Evolutionary conservation across 495 filamentous ascomycete species (phyloP).

Genomic region (Hypoxylon subgilvum): DNA sequence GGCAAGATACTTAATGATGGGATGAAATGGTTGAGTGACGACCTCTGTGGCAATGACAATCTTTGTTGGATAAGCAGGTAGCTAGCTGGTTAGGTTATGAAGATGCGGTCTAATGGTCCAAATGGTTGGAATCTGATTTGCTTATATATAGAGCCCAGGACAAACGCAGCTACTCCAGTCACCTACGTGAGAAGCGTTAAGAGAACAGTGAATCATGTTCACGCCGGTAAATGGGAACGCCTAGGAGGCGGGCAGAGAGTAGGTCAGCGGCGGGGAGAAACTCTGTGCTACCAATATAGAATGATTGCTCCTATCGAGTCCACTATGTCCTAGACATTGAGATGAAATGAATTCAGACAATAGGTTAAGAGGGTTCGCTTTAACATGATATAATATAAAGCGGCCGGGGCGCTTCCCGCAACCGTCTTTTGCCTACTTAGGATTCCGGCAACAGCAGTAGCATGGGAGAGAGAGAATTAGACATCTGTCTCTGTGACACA

Average conservation of each 20-base stretch:
- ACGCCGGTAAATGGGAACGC: constrained; percentile 5
- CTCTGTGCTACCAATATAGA: constrained; percentile 42
- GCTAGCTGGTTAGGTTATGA: not conserved
- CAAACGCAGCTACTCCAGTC: constrained; percentile 21
- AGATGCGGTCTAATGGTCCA: constrained; percentile 3
- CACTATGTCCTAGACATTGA: constrained; percentile 47
- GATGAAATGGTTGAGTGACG: too few species aligned
- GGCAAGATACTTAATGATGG: not conserved
- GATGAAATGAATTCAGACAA: constrained; percentile 41
- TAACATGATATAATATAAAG: constrained; percentile 28
- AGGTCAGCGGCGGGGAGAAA: constrained; percentile 20
- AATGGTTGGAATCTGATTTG: constrained; percentile 14
- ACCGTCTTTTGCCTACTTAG: constrained; percentile 25
- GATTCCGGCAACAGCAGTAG: constrained; percentile 22
- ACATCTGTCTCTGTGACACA: constrained; percentile 37
- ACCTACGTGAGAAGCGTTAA: constrained; percentile 13
- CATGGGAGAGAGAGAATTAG: constrained; percentile 37
- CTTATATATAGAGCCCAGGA: constrained; percentile 16
- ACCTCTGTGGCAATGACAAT: too few species aligned
- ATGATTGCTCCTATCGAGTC: constrained; percentile 42
- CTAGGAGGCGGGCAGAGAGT: constrained; percentile 14
- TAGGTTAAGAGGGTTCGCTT: constrained; percentile 22
- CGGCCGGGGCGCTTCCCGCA: constrained; percentile 19
- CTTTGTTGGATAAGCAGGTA: not conserved
- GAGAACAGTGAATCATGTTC: constrained; percentile 22